A percentile compares a stretch with the other conserved stretches of the same genome.
Conservation (phyloP, 352 stramenopile species). For the Phytopythium boreale region DNA sequence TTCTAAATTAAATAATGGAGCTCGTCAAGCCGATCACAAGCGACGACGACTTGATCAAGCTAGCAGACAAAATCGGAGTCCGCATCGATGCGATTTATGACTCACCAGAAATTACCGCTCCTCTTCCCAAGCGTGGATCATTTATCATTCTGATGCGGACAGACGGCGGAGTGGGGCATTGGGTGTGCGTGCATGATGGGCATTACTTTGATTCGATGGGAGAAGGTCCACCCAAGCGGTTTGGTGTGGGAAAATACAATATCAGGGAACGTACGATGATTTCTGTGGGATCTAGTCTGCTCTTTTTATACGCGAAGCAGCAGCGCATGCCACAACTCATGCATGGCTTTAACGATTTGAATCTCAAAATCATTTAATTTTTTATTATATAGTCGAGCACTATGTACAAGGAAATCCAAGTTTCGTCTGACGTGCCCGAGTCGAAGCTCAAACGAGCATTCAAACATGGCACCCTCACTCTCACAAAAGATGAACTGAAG, state of each 20-base stretch:
- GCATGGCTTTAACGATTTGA: conserved; percentile 15
- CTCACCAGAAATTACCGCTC: conserved; percentile 6
- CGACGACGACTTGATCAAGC: neutral
- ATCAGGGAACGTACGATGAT: conserved; percentile 3
- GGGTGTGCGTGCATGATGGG: conserved; percentile 7
- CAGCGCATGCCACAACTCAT: conserved; percentile 5
- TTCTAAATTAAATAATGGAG: neutral
- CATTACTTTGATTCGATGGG: conserved; percentile 16
- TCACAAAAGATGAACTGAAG: conserved; percentile 5
- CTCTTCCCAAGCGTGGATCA: conserved; percentile 5
- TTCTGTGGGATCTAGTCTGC: conserved; percentile 13
- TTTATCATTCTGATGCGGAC: conserved; percentile 9
- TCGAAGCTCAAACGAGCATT: neutral
- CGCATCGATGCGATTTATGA: neutral
- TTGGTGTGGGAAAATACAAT: conserved; percentile 11
- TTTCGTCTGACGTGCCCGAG: conserved; percentile 5
- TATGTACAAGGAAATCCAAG: conserved; percentile 9
- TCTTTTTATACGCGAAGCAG: conserved; percentile 17
- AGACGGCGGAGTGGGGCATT: conserved; percentile 13
- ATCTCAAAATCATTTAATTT: conserved; percentile 18
- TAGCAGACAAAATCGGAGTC: neutral
- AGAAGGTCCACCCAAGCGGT: conserved; percentile 10
- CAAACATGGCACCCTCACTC: conserved; percentile 3
- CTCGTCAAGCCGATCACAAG: neutral
- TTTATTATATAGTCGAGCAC: conserved; percentile 5